These are phyloP conservation scores for Eucalyptus viminalis DNA, from an alignment of 345 rosid genomes.

Conservation along the genomic window DNA sequence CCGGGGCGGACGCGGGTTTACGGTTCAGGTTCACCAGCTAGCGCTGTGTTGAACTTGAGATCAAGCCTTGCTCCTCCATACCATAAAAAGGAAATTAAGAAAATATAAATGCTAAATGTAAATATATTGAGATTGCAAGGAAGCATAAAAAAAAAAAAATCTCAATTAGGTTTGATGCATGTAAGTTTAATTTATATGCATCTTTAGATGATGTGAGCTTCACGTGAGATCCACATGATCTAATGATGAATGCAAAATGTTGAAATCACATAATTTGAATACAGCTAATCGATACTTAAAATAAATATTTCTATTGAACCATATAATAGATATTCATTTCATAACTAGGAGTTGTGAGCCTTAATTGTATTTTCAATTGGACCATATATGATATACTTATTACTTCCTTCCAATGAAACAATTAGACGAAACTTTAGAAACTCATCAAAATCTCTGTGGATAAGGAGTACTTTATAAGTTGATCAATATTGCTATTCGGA, in stretches of 20 bases:
- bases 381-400: neutral
- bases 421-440: neutral
- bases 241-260: neutral
- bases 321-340: too few species aligned
- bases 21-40: neutral
- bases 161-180: accelerated
- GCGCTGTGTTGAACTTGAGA: neutral
- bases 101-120: neutral
- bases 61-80: neutral
- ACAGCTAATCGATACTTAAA: accelerated
- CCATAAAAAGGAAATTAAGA: neutral
- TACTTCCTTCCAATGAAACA: neutral
- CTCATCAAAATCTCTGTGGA: neutral
- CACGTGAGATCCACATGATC: neutral
- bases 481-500: neutral
- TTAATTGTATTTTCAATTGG: neutral
- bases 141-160: neutral
- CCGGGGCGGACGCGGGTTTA: neutral
- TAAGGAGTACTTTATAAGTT: neutral
- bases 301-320: neutral
- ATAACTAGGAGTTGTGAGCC: neutral
- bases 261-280: neutral
- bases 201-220: accelerated
- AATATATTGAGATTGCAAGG: neutral
- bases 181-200: accelerated